phyloP scores from a whole-genome alignment of 768 basidiomycete species.

The Asterophora parasitica region DNA sequence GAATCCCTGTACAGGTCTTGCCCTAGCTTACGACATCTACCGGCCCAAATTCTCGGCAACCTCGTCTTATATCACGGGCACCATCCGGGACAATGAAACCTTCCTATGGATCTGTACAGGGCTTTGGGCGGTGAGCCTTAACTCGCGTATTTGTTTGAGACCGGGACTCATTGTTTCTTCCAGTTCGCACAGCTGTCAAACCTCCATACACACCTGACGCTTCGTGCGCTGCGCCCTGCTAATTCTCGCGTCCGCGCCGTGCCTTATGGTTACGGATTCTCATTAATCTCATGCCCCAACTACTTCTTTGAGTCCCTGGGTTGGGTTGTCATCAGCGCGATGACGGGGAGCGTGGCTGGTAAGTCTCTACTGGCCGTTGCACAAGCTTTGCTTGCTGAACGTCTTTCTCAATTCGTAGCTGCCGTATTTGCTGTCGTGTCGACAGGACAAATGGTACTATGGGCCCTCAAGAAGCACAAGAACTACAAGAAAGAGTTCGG shows the following conservation, averaged over 20 bases:
- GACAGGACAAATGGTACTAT: slow-evolving; percentile 66
- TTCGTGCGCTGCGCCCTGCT: slow-evolving; percentile 78
- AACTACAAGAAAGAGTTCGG: slow-evolving; percentile 94
- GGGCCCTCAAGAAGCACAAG: slow-evolving; percentile 90
- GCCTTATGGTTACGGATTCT: slow-evolving; percentile 91
- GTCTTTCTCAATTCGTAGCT: slow-evolving; percentile 32
- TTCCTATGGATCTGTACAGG: slow-evolving; percentile 66
- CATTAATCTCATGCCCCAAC: slow-evolving; percentile 84
- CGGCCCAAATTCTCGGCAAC: slow-evolving; percentile 69
- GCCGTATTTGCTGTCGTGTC: slow-evolving; percentile 61
- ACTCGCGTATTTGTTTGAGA: neutral
- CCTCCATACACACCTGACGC: slow-evolving; percentile 72
- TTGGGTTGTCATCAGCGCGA: slow-evolving; percentile 65
- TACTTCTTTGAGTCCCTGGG: slow-evolving; percentile 87
- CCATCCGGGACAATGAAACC: slow-evolving; percentile 55
- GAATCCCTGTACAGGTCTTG: slow-evolving; percentile 46
- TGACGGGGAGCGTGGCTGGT: slow-evolving; percentile 80
- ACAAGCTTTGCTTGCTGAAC: neutral
- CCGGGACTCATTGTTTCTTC: neutral
- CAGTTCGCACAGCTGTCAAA: slow-evolving; percentile 88
- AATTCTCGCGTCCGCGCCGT: slow-evolving; percentile 78
- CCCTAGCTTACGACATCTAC: slow-evolving; percentile 79
- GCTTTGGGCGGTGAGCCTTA: slow-evolving; percentile 68
- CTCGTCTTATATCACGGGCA: slow-evolving; percentile 58
- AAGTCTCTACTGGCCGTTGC: slow-evolving; percentile 22